A percentile compares a stretch with the other conserved stretches of the same genome.
Evolutionary conservation across 1,139 yeast genomes (phyloP).

Genomic region (Lodderomyces margitis): DNA sequence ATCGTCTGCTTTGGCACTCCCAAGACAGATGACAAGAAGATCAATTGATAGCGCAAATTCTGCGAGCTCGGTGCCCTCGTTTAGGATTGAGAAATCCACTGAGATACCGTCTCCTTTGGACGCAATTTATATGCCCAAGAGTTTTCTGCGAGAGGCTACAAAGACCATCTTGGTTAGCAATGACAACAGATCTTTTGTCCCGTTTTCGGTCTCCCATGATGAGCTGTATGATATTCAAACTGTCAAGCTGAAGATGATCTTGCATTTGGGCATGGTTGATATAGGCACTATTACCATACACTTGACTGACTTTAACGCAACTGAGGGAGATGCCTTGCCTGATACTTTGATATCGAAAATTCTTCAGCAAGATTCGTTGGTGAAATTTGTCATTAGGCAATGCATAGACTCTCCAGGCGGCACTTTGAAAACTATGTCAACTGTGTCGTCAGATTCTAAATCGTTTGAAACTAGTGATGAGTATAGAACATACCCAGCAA

Average conservation of each 20-base stretch:
- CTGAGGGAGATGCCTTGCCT: constrained; percentile 61
- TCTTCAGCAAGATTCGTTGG: constrained; percentile 15
- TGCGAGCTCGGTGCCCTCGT: constrained; percentile 8
- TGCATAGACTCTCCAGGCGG: constrained; percentile 23
- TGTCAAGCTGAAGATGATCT: constrained; percentile 37
- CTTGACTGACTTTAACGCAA: constrained; percentile 68
- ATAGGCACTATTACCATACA: constrained; percentile 50
- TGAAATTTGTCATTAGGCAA: constrained; percentile 46
- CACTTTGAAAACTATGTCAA: constrained; percentile 33
- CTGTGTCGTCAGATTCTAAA: constrained; percentile 48
- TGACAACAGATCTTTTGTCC: constrained; percentile 54
- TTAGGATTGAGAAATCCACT: constrained; percentile 5
- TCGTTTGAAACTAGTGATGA: constrained; percentile 45
- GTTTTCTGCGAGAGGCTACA: constrained; percentile 11
- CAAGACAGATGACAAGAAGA: constrained; percentile 4
- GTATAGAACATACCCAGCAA: constrained; percentile 50
- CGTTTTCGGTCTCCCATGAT: constrained; percentile 33
- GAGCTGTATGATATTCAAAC: constrained; percentile 19
- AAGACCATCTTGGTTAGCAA: constrained; percentile 49
- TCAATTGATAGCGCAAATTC: constrained; percentile 10
- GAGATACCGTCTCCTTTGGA: constrained; percentile 16
- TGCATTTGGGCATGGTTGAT: constrained; percentile 40
- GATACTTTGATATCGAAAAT: constrained; percentile 40
- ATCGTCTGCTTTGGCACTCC: constrained; percentile 2
- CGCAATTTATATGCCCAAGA: constrained; percentile 31